A percentile compares a stretch with the other conserved stretches of the same genome.
phyloP scores from a whole-genome alignment of 2,329 filamentous ascomycete genomes.

The Claviceps citrina region DNA sequence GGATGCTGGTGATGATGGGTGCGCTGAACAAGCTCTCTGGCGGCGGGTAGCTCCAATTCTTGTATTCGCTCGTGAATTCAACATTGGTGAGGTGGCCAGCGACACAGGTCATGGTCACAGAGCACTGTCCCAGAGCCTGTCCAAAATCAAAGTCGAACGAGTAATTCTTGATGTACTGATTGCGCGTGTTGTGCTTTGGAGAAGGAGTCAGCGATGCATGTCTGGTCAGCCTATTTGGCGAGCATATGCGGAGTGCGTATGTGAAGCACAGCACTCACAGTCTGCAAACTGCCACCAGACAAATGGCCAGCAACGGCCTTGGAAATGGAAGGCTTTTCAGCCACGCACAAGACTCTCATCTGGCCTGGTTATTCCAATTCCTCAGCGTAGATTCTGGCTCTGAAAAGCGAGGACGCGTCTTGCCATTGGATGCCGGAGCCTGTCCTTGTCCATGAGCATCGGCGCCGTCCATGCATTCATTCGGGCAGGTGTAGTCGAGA shows the following conservation, averaged over 20 bases:
- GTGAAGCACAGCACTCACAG: slow-evolving; percentile 36
- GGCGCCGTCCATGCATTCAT: no score
- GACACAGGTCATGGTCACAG: slow-evolving; percentile 88
- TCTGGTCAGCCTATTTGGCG: background rate
- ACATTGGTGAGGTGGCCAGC: slow-evolving; percentile 71
- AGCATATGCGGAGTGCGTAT: background rate
- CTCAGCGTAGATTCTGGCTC: background rate
- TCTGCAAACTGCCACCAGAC: slow-evolving; percentile 56
- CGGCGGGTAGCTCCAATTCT: slow-evolving; percentile 66
- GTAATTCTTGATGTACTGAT: slow-evolving; percentile 85
- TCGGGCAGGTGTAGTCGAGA: no score
- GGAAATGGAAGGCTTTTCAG: slow-evolving; percentile 75
- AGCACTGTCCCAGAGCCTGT: slow-evolving; percentile 60
- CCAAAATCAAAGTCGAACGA: slow-evolving; percentile 81
- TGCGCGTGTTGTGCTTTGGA: slow-evolving; percentile 48
- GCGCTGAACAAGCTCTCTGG: slow-evolving; percentile 71
- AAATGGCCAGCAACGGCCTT: slow-evolving; percentile 87
- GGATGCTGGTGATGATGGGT: slow-evolving; percentile 52
- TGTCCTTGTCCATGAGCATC: background rate
- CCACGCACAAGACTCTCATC: slow-evolving; percentile 41
- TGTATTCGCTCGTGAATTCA: slow-evolving; percentile 61
- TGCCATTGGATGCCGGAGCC: background rate
- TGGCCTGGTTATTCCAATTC: background rate
- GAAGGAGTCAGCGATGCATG: slow-evolving; percentile 10
- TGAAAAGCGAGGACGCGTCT: background rate